Conservation (phyloP, 2,329 filamentous ascomycete genomes). For the Exophiala lecanii-corni region DNA sequence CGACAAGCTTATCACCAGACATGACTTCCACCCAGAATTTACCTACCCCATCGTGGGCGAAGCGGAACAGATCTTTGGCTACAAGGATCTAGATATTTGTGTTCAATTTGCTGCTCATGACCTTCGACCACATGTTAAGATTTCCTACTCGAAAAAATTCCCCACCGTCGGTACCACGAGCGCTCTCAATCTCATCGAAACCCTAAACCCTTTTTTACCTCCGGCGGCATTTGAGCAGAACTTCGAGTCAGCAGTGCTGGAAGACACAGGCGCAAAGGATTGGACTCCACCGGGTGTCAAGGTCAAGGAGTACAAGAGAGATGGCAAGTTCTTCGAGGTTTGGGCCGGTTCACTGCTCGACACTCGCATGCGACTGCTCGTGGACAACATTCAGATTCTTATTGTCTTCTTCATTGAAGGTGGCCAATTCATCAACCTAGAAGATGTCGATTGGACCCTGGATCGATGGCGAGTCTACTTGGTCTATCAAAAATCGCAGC, state of each 20-base stretch:
- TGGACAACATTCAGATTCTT: constrained; percentile 77
- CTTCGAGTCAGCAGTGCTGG: constrained; percentile 57
- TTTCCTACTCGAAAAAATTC: constrained; percentile 69
- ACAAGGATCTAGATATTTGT: constrained; percentile 72
- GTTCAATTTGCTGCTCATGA: constrained; percentile 68
- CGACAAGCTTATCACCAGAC: constrained; percentile 48
- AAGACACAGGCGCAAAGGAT: constrained; percentile 37
- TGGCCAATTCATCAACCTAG: constrained; percentile 69
- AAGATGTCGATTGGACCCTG: constrained; percentile 66
- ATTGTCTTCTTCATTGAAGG: constrained; percentile 89
- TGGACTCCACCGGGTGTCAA: constrained; percentile 73
- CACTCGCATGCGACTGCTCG: constrained; percentile 61
- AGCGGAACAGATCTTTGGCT: constrained; percentile 87
- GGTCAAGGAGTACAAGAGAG: constrained; percentile 58
- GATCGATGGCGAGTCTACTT: constrained; percentile 92
- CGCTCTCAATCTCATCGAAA: constrained; percentile 63
- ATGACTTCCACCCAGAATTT: constrained; percentile 75
- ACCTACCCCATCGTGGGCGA: constrained; percentile 92
- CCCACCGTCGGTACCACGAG: constrained; percentile 62
- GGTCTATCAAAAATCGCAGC: constrained; percentile 59
- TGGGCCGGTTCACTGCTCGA: constrained; percentile 76
- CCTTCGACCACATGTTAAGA: constrained; percentile 70
- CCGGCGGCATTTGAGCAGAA: constrained; percentile 61
- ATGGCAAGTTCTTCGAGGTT: constrained; percentile 69
- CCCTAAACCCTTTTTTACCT: constrained; percentile 65